Evolutionary conservation across 345 rosid species (phyloP).

Genomic region (Angophora floribunda): DNA sequence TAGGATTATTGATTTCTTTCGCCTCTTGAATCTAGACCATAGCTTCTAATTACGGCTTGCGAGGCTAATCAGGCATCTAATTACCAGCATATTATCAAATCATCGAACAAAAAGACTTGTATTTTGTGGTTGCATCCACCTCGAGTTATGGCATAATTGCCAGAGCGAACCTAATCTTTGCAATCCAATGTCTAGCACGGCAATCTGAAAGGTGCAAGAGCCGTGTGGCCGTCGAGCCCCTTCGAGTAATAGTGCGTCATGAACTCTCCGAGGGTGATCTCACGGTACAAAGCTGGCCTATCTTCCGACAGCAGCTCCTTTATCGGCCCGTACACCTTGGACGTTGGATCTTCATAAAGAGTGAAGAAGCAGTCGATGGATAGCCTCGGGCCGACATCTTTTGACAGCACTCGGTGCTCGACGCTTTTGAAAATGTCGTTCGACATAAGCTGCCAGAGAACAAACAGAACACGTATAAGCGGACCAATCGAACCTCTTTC

Average conservation of each 20-base stretch:
- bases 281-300: slow-evolving; percentile 10
- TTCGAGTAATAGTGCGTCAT: background rate
- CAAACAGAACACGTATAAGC: background rate
- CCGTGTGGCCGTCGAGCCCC: background rate
- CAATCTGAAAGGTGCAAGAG: background rate
- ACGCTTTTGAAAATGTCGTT: background rate
- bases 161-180: background rate
- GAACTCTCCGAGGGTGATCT: slow-evolving; percentile 4
- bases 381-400: background rate
- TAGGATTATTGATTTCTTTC: too few species aligned
- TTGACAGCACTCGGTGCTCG: background rate
- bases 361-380: background rate
- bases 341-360: background rate
- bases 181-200: background rate
- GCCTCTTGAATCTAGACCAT: too few species aligned
- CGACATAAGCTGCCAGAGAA: background rate
- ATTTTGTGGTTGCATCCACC: background rate
- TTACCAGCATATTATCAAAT: background rate
- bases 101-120: background rate
- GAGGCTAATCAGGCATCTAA: too few species aligned
- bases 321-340: background rate
- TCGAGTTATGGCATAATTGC: background rate
- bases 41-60: too few species aligned
- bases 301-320: slow-evolving; percentile 16
- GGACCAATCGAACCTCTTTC: background rate